Evolutionary conservation across 2,329 filamentous ascomycete species (phyloP).

Genomic region (Sarocladium brachiariae): DNA sequence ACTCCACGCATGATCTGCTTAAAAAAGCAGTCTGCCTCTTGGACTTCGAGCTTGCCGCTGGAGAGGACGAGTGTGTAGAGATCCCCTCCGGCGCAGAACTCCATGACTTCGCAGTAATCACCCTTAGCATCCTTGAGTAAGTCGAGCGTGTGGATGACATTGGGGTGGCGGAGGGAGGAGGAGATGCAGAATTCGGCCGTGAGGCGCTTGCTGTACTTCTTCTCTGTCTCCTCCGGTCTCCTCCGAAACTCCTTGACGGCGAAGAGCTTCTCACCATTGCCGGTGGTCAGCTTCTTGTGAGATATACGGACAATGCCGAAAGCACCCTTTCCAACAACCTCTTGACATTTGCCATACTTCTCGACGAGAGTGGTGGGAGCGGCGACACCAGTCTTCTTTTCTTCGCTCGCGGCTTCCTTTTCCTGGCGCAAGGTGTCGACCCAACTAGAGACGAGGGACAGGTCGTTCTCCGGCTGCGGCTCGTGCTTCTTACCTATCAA

Average conservation of each 20-base stretch:
- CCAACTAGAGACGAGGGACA: slow-evolving; percentile 93
- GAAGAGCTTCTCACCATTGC: slow-evolving; percentile 81
- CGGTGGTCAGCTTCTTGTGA: slow-evolving; percentile 84
- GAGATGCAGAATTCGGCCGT: slow-evolving; percentile 99
- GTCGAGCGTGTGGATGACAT: slow-evolving; percentile 96
- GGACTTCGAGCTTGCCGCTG: slow-evolving; percentile 83
- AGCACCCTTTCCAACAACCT: slow-evolving; percentile 89
- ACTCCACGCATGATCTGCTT: slow-evolving; percentile 99
- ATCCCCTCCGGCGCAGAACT: slow-evolving; percentile 95
- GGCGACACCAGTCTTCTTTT: slow-evolving; percentile 71
- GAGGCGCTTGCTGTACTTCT: slow-evolving; percentile 95
- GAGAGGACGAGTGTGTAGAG: slow-evolving; percentile 89
- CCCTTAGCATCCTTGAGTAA: slow-evolving; percentile 93
- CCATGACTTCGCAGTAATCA: slow-evolving; percentile 98
- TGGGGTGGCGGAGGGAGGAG: slow-evolving; percentile 90
- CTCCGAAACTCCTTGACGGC: slow-evolving; percentile 98
- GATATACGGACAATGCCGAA: slow-evolving; percentile 97
- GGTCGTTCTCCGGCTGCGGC: slow-evolving; percentile 63
- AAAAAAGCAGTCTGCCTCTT: slow-evolving; percentile 96
- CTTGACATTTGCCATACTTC: slow-evolving; percentile 98
- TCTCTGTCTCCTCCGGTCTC: slow-evolving; percentile 86
- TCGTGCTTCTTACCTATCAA: slow-evolving; percentile 82
- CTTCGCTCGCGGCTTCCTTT: slow-evolving; percentile 74
- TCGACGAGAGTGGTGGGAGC: slow-evolving; percentile 71
- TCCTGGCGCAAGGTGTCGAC: slow-evolving; percentile 88